Evolutionary conservation across 805 yeast genomes (phyloP).

Genomic region (Jamesozyma piceae): DNA sequence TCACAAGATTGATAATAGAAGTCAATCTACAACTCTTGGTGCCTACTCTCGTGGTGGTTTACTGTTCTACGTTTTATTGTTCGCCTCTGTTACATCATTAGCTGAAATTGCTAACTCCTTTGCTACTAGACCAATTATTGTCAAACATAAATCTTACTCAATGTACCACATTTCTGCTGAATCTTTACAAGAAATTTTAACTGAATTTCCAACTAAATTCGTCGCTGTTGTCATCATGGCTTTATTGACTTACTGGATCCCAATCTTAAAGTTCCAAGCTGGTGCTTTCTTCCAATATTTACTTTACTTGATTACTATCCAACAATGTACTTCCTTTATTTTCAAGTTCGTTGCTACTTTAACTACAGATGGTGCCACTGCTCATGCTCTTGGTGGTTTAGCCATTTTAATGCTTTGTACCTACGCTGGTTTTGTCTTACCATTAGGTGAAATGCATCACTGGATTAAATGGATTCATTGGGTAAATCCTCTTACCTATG

Average conservation of each 20-base stretch:
- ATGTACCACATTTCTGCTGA: slow-evolving; percentile 59
- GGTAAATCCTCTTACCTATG: slow-evolving; percentile 40
- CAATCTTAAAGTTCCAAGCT: slow-evolving; percentile 41
- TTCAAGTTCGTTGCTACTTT: slow-evolving; percentile 47
- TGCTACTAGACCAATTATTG: slow-evolving; percentile 52
- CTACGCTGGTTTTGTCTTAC: slow-evolving; percentile 46
- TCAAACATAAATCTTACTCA: slow-evolving; percentile 55
- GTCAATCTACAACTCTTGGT: slow-evolving; percentile 40
- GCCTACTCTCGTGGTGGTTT: slow-evolving; percentile 57
- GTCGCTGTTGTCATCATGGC: slow-evolving; percentile 41
- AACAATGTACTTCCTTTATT: slow-evolving; percentile 44
- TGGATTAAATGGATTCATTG: slow-evolving; percentile 54
- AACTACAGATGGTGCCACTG: slow-evolving; percentile 45
- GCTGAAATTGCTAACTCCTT: slow-evolving; percentile 54
- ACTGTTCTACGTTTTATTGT: slow-evolving; percentile 51
- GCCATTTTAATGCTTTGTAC: slow-evolving; percentile 49
- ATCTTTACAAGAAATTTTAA: slow-evolving; percentile 45
- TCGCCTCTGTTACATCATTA: slow-evolving; percentile 50
- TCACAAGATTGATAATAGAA: slow-evolving; percentile 36
- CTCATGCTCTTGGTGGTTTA: slow-evolving; percentile 47
- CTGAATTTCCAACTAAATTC: slow-evolving; percentile 49
- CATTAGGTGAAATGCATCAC: slow-evolving; percentile 41
- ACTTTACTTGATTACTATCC: slow-evolving; percentile 38
- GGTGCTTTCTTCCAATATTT: slow-evolving; percentile 46
- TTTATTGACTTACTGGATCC: slow-evolving; percentile 43